Evolutionary conservation across 78 protist genomes (phyloP).

Genomic region (Planoprotostelium fungivorum): DNA sequence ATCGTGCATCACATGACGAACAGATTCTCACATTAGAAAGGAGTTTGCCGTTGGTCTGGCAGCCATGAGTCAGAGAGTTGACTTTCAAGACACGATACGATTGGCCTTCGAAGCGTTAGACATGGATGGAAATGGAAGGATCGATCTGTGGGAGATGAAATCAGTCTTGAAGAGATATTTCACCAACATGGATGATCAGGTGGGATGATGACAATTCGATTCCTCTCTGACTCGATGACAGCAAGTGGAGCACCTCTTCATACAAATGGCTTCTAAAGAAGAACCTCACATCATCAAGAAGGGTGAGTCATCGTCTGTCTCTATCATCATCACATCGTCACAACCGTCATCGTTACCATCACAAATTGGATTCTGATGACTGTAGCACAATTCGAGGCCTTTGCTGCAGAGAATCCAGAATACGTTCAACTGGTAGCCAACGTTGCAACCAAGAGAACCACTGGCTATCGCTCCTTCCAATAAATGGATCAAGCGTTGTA

Average conservation of each 20-base stretch:
- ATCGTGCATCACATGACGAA: too few species aligned
- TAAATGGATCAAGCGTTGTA: background rate
- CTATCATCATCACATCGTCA: too few species aligned
- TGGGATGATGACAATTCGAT: background rate
- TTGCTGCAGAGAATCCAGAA: background rate
- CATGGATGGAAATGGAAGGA: background rate
- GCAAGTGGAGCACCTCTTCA: background rate
- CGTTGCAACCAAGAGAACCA: background rate
- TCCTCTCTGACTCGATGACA: background rate
- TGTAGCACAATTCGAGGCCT: background rate
- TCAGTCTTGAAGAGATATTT: background rate
- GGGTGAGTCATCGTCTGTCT: too few species aligned
- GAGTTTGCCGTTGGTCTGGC: background rate
- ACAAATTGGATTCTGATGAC: too few species aligned
- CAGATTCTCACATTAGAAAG: background rate
- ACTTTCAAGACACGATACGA: background rate
- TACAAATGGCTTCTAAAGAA: background rate
- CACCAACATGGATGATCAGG: background rate
- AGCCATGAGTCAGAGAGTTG: background rate
- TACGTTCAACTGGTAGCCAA: background rate
- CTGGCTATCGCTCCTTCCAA: background rate
- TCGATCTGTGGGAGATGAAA: background rate
- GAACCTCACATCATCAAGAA: background rate
- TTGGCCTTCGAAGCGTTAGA: background rate
- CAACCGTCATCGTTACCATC: too few species aligned